Percentiles rank a stretch among this genome's conserved stretches.
phyloP scores from a whole-genome alignment of 192 early-diverging fungal genomes.

The Gamsiella multidivaricata region DNA sequence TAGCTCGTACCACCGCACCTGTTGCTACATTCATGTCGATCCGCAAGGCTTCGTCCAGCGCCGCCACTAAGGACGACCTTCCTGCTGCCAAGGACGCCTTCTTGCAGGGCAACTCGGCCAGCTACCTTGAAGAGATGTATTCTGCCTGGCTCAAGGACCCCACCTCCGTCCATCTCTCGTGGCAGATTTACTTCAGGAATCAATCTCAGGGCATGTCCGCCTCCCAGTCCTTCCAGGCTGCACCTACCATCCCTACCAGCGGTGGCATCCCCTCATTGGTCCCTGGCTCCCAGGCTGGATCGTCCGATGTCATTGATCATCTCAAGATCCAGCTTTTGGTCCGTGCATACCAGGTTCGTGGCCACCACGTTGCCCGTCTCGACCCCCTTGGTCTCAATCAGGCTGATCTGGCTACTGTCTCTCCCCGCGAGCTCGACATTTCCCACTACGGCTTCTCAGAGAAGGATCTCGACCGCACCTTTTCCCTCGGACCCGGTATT shows the following conservation, averaged over 20 bases:
- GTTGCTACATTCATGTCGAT: slow-evolving; percentile 33
- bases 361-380: slow-evolving; percentile 94
- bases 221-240: slow-evolving; percentile 79
- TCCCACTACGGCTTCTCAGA: slow-evolving; percentile 96
- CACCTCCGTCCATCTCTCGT: slow-evolving; percentile 90
- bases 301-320: slow-evolving; percentile 89
- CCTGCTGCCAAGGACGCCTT: slow-evolving; percentile 82
- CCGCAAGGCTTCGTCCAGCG: slow-evolving; percentile 31
- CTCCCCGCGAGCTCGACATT: slow-evolving; percentile 86
- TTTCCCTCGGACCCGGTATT: slow-evolving; percentile 94
- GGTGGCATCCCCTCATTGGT: slow-evolving; percentile 67
- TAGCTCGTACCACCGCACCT: slow-evolving; percentile 28
- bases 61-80: slow-evolving; percentile 31
- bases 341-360: slow-evolving; percentile 95
- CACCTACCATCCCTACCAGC: slow-evolving; percentile 82
- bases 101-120: slow-evolving; percentile 84
- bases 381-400: slow-evolving; percentile 92
- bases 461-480: slow-evolving; percentile 90
- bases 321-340: slow-evolving; percentile 98
- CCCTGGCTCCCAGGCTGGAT: slow-evolving; percentile 57
- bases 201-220: slow-evolving; percentile 72
- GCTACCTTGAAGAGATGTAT: slow-evolving; percentile 97
- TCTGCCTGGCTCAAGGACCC: slow-evolving; percentile 92
- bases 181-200: slow-evolving; percentile 96
- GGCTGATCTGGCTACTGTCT: slow-evolving; percentile 59